phyloP scores from a whole-genome alignment of 371 early-diverging fungal species.

The Haplosporangium sp. region DNA sequence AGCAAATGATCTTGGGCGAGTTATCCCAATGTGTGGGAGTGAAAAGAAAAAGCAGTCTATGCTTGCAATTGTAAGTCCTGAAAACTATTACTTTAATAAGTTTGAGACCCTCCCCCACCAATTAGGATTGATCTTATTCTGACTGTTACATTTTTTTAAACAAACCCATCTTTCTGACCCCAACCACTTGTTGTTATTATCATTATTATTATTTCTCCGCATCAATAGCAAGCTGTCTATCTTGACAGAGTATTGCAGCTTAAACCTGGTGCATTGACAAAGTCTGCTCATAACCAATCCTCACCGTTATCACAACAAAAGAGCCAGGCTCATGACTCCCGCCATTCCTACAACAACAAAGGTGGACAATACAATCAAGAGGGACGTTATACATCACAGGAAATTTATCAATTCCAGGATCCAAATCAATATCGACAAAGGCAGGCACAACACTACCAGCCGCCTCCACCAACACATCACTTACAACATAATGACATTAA shows the following conservation, averaged over 20 bases:
- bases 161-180: slow-evolving; percentile 3
- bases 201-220: neutral
- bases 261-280: neutral
- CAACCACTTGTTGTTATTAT: neutral
- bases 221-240: slow-evolving; percentile 45
- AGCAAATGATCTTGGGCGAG: slow-evolving; percentile 51
- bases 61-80: slow-evolving; percentile 50
- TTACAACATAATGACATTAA: neutral
- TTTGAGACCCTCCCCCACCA: too few species aligned
- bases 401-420: neutral
- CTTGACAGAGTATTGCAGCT: slow-evolving; percentile 38
- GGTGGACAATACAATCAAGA: slow-evolving; percentile 20
- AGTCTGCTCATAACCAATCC: neutral
- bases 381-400: slow-evolving; percentile 12
- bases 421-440: slow-evolving; percentile 8
- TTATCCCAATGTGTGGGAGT: slow-evolving; percentile 52
- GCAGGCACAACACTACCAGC: slow-evolving; percentile 21
- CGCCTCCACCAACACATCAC: slow-evolving; percentile 5
- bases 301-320: neutral
- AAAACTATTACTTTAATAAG: neutral
- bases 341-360: slow-evolving; percentile 2
- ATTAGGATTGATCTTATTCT: too few species aligned
- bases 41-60: slow-evolving; percentile 57
- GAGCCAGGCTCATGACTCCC: neutral
- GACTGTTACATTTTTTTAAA: neutral